Evolutionary conservation across 768 basidiomycete genomes (phyloP).

Genomic region (Candolleomyces eurysporus): DNA sequence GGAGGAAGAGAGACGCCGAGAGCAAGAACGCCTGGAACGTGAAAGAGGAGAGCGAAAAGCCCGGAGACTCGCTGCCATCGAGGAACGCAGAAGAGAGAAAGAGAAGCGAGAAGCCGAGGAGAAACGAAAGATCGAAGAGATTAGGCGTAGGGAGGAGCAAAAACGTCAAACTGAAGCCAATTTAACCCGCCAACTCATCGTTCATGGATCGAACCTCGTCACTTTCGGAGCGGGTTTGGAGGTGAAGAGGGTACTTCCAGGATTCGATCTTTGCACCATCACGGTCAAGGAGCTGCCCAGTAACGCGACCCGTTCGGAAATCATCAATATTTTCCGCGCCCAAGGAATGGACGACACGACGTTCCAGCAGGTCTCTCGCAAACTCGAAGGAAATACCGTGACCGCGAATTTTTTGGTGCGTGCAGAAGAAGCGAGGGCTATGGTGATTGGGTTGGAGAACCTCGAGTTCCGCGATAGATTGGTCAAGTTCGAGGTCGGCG

Average conservation of each 20-base stretch:
- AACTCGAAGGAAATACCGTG: constrained; percentile 23
- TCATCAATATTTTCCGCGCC: constrained; percentile 13
- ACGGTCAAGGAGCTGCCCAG: constrained; percentile 13
- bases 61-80: neutral
- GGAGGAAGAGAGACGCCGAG: neutral
- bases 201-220: constrained; percentile 14
- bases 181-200: constrained; percentile 5
- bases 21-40: neutral
- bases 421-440: constrained; percentile 35
- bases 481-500: constrained; percentile 41
- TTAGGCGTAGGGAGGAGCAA: neutral
- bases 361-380: constrained; percentile 9
- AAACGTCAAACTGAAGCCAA: constrained; percentile 7
- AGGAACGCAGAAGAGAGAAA: no score
- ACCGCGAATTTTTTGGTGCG: constrained; percentile 46
- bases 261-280: constrained; percentile 15
- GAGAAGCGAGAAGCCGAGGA: no score
- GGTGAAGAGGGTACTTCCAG: constrained; percentile 10
- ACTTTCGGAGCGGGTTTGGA: constrained; percentile 21
- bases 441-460: constrained; percentile 46
- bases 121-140: no score
- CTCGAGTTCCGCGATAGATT: constrained; percentile 43
- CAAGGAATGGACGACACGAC: constrained; percentile 6
- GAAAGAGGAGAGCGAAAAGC: neutral
- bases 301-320: constrained; percentile 9